Evolutionary conservation across 2,329 filamentous ascomycete species (phyloP).

Genomic region (Mycosphaerella sp.): DNA sequence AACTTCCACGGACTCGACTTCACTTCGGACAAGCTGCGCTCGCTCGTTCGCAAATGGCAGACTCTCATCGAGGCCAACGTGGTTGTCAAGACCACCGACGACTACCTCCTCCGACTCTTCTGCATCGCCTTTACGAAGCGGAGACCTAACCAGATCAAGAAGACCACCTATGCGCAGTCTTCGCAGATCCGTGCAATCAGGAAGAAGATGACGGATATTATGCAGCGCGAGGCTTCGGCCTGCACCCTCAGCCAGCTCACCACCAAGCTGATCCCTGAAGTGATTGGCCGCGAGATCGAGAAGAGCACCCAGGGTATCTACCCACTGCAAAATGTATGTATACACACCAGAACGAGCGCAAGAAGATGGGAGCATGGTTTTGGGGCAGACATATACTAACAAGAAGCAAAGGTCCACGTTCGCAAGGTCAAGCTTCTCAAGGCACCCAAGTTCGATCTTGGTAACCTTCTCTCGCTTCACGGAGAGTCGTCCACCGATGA

Average conservation of each 20-base stretch:
- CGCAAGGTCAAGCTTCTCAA: slow-evolving; percentile 99
- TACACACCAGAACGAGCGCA: background rate
- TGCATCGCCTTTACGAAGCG: slow-evolving; percentile 99
- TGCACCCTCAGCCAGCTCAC: slow-evolving; percentile 95
- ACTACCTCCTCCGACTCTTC: slow-evolving; percentile 99
- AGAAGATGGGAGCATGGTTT: background rate
- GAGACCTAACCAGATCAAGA: slow-evolving; percentile 99
- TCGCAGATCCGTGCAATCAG: slow-evolving; percentile 97
- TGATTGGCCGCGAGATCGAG: slow-evolving; percentile 99
- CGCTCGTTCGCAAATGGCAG: slow-evolving; percentile 99
- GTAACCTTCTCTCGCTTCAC: slow-evolving; percentile 91
- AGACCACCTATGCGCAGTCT: slow-evolving; percentile 96
- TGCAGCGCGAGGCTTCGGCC: slow-evolving; percentile 87
- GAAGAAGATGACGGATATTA: slow-evolving; percentile 99
- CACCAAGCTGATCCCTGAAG: slow-evolving; percentile 98
- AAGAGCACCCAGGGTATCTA: slow-evolving; percentile 99
- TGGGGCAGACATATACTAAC: slow-evolving; percentile 31
- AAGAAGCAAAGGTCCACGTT: slow-evolving; percentile 74
- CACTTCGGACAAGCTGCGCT: slow-evolving; percentile 99
- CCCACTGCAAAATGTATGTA: slow-evolving; percentile 89
- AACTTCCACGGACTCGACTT: slow-evolving; percentile 99
- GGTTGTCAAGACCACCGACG: slow-evolving; percentile 99
- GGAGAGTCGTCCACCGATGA: slow-evolving; percentile 96
- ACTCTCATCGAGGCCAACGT: slow-evolving; percentile 99
- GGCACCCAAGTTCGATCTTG: slow-evolving; percentile 97